These are phyloP conservation scores for Alectoria sarmentosa DNA, from an alignment of 495 filamentous ascomycete species.

Conservation along the genomic window DNA sequence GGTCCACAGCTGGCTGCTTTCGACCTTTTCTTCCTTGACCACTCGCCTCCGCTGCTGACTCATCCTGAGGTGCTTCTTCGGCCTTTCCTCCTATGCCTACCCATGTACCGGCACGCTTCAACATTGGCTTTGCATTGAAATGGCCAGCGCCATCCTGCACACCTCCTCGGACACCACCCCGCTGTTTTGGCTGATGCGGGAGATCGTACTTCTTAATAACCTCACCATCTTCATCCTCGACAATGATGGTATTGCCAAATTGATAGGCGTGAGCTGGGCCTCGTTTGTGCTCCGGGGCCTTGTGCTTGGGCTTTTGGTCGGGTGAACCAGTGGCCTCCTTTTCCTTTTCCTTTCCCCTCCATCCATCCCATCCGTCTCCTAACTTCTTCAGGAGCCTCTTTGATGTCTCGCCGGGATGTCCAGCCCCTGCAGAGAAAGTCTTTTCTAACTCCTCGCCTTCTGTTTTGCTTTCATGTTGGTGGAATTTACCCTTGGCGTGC, in stretches of 20 bases:
- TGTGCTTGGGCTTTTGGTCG: conserved; percentile 21
- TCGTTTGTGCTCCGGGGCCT: conserved; percentile 33
- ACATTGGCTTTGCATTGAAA: conserved; percentile 34
- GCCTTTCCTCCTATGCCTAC: conserved; percentile 45
- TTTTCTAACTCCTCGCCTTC: conserved; percentile 41
- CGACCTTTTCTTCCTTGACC: conserved; percentile 32
- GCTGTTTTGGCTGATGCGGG: conserved; percentile 39
- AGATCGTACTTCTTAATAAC: conserved; percentile 96
- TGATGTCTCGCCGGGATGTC: conserved; percentile 29
- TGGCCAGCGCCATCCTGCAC: conserved; percentile 40
- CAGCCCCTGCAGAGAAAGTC: conserved; percentile 30
- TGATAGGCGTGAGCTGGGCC: conserved; percentile 85
- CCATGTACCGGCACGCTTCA: conserved; percentile 58
- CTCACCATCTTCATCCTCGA: conserved; percentile 96
- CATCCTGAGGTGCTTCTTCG: conserved; percentile 27
- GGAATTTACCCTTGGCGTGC: conserved; percentile 35
- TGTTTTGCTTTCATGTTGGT: conserved; percentile 38
- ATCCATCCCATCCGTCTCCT: conserved; percentile 35
- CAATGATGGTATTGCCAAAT: conserved; percentile 94
- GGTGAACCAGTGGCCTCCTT: conserved; percentile 17
- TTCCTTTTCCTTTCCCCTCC: conserved; percentile 28
- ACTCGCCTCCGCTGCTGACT: conserved; percentile 10
- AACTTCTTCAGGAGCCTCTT: conserved; percentile 33
- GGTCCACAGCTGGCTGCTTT: conserved; percentile 42
- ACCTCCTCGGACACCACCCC: conserved; percentile 30